These are phyloP conservation scores for Apiotrichum montevideense DNA, from an alignment of 1,284 basidiomycete species.

Conservation along the genomic window DNA sequence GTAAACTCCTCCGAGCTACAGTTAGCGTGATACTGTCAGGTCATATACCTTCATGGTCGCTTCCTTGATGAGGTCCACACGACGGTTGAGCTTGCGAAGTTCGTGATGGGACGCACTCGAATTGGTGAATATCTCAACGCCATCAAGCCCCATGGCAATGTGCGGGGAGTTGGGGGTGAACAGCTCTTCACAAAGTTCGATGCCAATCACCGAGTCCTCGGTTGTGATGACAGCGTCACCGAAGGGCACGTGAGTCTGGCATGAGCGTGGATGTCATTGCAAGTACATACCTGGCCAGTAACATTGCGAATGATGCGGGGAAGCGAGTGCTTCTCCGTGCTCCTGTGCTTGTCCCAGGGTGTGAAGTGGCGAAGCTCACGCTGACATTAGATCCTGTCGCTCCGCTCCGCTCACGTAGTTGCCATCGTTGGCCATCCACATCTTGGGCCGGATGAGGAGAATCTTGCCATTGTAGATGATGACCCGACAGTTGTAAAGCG, in stretches of 20 bases:
- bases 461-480: conserved; percentile 81
- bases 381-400: conserved; percentile 22
- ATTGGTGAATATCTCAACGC: conserved; percentile 98
- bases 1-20: conserved; percentile 87
- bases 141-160: conserved; percentile 92
- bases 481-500: conserved; percentile 92
- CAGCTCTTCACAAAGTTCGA: conserved; percentile 94
- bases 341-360: conserved; percentile 82
- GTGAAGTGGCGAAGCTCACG: conserved; percentile 94
- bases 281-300: conserved; percentile 69
- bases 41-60: conserved; percentile 77
- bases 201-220: conserved; percentile 88
- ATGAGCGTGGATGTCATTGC: neutral
- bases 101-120: conserved; percentile 97
- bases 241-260: conserved; percentile 77
- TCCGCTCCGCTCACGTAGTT: conserved; percentile 59
- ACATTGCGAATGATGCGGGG: conserved; percentile 78
- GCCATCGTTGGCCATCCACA: conserved; percentile 99
- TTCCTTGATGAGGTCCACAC: conserved; percentile 93
- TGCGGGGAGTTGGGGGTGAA: conserved; percentile 98
- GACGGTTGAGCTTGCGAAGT: conserved; percentile 82
- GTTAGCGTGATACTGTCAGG: neutral
- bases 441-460: conserved; percentile 90
- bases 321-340: conserved; percentile 82
- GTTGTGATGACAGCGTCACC: conserved; percentile 93